Percentiles rank a stretch among this genome's conserved stretches.
Conservation (phyloP, 257 asterid genomes). For the Scutellaria baicalensis region DNA sequence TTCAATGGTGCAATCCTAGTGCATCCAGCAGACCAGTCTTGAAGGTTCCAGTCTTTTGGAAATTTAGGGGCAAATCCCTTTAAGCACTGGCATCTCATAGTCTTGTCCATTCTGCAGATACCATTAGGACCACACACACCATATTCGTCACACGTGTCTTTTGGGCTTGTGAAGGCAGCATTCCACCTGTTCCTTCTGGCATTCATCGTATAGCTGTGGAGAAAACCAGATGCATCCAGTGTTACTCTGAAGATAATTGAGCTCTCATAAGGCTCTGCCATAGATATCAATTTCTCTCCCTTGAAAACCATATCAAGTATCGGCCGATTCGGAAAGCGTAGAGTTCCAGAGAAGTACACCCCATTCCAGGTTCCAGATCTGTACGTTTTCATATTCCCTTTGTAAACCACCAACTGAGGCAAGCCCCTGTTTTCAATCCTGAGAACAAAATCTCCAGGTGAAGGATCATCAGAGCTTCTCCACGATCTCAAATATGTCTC, state of each 20-base stretch:
- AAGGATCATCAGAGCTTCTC: conserved; percentile 29
- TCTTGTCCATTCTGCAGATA: conserved; percentile 1
- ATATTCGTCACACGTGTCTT: conserved; percentile 8
- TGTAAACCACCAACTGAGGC: conserved; percentile 9
- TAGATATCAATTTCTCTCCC: background rate
- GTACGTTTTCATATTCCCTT: background rate
- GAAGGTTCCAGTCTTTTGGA: background rate
- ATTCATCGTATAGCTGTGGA: background rate
- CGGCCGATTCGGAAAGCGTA: background rate
- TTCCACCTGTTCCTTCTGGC: conserved; percentile 10
- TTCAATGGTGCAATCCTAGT: conserved; percentile 1
- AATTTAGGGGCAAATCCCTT: conserved; percentile 6
- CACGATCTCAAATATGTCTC: conserved; percentile 22
- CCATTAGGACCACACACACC: conserved; percentile 22
- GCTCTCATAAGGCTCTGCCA: background rate
- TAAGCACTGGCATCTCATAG: background rate
- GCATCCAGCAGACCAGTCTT: conserved; percentile 23
- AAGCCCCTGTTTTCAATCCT: conserved; percentile 13
- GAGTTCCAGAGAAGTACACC: conserved; percentile 6
- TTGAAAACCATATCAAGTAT: background rate
- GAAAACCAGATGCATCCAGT: background rate
- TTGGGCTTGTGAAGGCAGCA: background rate
- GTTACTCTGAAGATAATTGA: background rate
- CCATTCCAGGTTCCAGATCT: conserved; percentile 32
- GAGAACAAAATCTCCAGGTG: conserved; percentile 19